Conservation (phyloP, 2,329 filamentous ascomycete genomes). For the Colletotrichum echinochloae region DNA sequence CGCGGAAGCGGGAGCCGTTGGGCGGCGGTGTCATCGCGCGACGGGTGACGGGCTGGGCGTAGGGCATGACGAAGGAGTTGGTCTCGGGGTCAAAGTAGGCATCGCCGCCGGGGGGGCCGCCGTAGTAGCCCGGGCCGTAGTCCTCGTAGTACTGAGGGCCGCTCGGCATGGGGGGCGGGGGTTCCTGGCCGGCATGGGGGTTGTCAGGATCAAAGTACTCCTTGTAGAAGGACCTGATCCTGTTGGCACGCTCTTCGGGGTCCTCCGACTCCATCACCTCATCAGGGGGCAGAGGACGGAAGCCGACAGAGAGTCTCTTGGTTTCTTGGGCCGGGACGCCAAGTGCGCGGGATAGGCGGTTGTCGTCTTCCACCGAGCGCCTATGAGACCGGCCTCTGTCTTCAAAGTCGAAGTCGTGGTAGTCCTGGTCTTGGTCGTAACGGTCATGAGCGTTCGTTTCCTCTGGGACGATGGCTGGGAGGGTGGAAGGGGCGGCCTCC, state of each 20-base stretch:
- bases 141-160: conserved; percentile 75
- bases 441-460: conserved; percentile 43
- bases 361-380: conserved; percentile 44
- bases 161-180: conserved; percentile 26
- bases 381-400: conserved; percentile 53
- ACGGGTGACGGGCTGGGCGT: conserved; percentile 85
- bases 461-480: conserved; percentile 45
- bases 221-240: conserved; percentile 98
- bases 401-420: conserved; percentile 46
- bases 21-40: conserved; percentile 97
- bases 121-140: conserved; percentile 76
- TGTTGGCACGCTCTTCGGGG: conserved; percentile 92
- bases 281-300: conserved; percentile 89
- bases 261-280: conserved; percentile 85
- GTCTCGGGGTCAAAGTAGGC: conserved; percentile 75
- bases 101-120: conserved; percentile 56
- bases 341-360: conserved; percentile 54
- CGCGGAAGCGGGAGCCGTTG: conserved; percentile 59
- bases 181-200: conserved; percentile 57
- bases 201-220: conserved; percentile 91
- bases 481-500: conserved; percentile 51
- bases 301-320: conserved; percentile 74
- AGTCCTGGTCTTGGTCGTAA: conserved; percentile 41
- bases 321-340: conserved; percentile 66
- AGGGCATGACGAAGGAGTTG: conserved; percentile 82